Conservation (phyloP, 495 filamentous ascomycete species). For the Aspergillus avenaceus region DNA sequence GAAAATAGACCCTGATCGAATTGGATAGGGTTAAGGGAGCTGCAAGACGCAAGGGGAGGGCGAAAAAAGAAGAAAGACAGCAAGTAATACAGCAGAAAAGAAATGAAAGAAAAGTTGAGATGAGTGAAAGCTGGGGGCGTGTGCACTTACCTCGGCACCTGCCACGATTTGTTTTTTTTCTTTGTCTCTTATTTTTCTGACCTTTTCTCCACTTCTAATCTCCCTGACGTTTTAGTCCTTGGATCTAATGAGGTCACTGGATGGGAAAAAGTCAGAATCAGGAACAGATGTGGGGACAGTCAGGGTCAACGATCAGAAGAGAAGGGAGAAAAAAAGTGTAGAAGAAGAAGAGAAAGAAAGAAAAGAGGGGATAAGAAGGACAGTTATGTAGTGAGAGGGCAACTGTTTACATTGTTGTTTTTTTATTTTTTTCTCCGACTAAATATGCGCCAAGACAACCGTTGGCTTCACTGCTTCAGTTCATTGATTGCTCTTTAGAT, state of each 20-base stretch:
- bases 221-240: no score
- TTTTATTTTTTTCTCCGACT: background rate
- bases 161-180: background rate
- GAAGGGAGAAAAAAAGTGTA: background rate
- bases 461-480: background rate
- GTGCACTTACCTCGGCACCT: slow-evolving; percentile 1
- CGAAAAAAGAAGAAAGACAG: background rate
- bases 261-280: background rate
- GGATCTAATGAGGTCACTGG: background rate
- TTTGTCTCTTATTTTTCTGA: background rate
- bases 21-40: no score
- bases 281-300: background rate
- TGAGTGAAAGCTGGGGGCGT: background rate
- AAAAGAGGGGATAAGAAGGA: background rate
- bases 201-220: background rate
- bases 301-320: background rate
- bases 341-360: background rate
- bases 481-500: no score
- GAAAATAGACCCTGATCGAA: no score
- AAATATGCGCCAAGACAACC: slow-evolving; percentile 12
- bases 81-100: background rate
- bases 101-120: no score
- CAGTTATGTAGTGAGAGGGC: no score
- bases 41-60: slow-evolving; percentile 4
- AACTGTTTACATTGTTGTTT: slow-evolving; percentile 1